These are phyloP conservation scores for Cladosporium sp. DNA, from an alignment of 2,329 filamentous ascomycete genomes.

Conservation along the genomic window DNA sequence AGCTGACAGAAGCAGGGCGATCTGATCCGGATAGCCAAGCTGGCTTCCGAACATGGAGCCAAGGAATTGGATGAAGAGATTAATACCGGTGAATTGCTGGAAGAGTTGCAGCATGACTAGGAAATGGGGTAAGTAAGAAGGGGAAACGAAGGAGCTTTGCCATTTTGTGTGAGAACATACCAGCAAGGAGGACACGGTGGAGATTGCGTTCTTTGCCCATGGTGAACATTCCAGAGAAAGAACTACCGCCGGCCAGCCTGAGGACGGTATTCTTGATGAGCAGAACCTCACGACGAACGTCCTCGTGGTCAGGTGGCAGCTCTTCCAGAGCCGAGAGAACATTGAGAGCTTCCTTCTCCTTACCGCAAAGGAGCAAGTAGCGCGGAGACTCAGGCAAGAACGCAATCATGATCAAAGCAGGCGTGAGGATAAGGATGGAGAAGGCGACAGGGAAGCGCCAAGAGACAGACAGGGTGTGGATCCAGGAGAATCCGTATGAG, in stretches of 20 bases:
- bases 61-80: conserved; percentile 14
- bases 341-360: conserved; percentile 8
- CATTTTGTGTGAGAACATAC: not conserved
- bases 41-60: conserved; percentile 17
- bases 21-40: conserved; percentile 17
- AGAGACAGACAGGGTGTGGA: not conserved
- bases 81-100: conserved; percentile 13
- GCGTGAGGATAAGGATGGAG: conserved; percentile 6
- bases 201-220: conserved; percentile 11
- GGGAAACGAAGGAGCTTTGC: too few relatives aligned
- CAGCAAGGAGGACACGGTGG: conserved; percentile 10
- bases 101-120: conserved; percentile 9
- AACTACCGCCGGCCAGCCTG: conserved; percentile 5
- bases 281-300: conserved; percentile 7
- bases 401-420: conserved; percentile 8
- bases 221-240: not conserved
- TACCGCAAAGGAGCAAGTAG: conserved; percentile 12
- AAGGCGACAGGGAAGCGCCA: conserved; percentile 13
- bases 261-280: conserved; percentile 13
- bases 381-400: conserved; percentile 15
- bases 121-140: not conserved
- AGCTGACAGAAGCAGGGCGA: conserved; percentile 21
- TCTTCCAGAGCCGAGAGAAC: conserved; percentile 10
- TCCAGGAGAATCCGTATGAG: conserved; percentile 34
- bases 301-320: conserved; percentile 6